These are phyloP conservation scores for Arthrobotrys entomopaga DNA, from an alignment of 2,329 filamentous ascomycete species.

Conservation along the genomic window DNA sequence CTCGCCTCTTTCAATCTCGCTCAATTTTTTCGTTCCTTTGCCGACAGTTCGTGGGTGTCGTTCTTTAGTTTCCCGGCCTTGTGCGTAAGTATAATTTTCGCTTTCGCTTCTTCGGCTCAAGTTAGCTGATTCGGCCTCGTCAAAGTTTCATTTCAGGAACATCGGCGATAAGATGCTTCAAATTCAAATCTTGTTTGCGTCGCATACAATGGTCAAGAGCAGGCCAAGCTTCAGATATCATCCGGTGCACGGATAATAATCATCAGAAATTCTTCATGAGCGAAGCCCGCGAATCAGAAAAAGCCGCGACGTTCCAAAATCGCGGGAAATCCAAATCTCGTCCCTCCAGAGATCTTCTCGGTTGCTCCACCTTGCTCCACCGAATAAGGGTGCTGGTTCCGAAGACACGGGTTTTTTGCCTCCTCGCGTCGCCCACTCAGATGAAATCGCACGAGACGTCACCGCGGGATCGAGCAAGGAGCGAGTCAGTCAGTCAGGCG, in stretches of 20 bases:
- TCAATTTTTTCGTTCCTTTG: slow-evolving; percentile 34
- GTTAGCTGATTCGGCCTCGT: slow-evolving; percentile 37
- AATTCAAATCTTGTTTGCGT: slow-evolving; percentile 4
- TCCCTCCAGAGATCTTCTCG: neutral
- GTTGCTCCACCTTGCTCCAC: slow-evolving; percentile 31
- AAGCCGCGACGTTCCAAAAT: slow-evolving; percentile 2
- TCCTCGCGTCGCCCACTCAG: slow-evolving; percentile 6
- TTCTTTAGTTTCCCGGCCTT: slow-evolving; percentile 20
- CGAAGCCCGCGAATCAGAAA: slow-evolving; percentile 23
- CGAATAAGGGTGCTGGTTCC: slow-evolving; percentile 8
- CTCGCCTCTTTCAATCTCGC: slow-evolving; percentile 14
- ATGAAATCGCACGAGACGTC: slow-evolving; percentile 29
- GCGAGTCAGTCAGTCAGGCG: slow-evolving; percentile 43
- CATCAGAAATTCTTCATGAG: neutral
- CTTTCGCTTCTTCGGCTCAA: slow-evolving; percentile 48
- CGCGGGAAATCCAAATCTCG: neutral
- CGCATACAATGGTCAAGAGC: slow-evolving; percentile 17
- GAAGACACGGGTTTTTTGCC: slow-evolving; percentile 31
- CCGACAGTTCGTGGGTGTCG: slow-evolving; percentile 13
- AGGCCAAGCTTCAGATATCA: slow-evolving; percentile 2
- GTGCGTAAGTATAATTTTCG: slow-evolving; percentile 12
- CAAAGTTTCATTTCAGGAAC: slow-evolving; percentile 34
- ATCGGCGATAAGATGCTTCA: slow-evolving; percentile 43
- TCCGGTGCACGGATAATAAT: neutral
- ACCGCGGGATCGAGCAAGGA: slow-evolving; percentile 23